Evolutionary conservation across 2,329 filamentous ascomycete genomes (phyloP).

Genomic region (Scleromitrula shiraiana): DNA sequence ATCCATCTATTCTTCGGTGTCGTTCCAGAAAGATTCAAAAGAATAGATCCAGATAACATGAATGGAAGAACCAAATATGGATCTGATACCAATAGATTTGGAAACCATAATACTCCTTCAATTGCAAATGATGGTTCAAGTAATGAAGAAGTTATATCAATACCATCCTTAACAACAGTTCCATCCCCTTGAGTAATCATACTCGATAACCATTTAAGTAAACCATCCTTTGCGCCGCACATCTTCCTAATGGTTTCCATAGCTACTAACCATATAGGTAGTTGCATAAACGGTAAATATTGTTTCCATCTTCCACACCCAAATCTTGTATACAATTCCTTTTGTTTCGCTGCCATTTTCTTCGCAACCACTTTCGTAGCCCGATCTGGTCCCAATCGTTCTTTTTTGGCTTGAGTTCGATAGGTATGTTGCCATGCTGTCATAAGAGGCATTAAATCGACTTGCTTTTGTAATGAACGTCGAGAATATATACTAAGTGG

Average conservation of each 20-base stretch:
- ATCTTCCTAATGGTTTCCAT: constrained; percentile 41
- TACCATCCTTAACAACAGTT: background rate
- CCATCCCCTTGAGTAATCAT: too few species aligned
- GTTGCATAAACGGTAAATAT: constrained; percentile 31
- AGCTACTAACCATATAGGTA: constrained; percentile 38
- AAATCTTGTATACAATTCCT: constrained; percentile 30
- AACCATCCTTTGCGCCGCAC: constrained; percentile 35
- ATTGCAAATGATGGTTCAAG: constrained; percentile 34
- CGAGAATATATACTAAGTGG: constrained; percentile 39
- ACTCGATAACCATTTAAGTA: constrained; percentile 36
- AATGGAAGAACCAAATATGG: constrained; percentile 41
- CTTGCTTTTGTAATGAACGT: constrained; percentile 33
- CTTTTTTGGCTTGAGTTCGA: constrained; percentile 22
- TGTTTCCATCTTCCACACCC: constrained; percentile 30
- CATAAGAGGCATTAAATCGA: constrained; percentile 36
- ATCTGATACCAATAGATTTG: constrained; percentile 46
- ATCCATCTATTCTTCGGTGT: constrained; percentile 15
- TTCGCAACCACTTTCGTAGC: constrained; percentile 14
- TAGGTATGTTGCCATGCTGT: constrained; percentile 31
- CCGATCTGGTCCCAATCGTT: constrained; percentile 19
- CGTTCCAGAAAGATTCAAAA: constrained; percentile 36
- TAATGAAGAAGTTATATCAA: background rate
- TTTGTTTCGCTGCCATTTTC: constrained; percentile 22
- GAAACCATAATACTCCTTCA: constrained; percentile 55
- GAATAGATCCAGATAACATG: constrained; percentile 39